These are phyloP conservation scores for Ustanciosporium gigantosporum DNA, from an alignment of 1,284 basidiomycete genomes.

Conservation along the genomic window DNA sequence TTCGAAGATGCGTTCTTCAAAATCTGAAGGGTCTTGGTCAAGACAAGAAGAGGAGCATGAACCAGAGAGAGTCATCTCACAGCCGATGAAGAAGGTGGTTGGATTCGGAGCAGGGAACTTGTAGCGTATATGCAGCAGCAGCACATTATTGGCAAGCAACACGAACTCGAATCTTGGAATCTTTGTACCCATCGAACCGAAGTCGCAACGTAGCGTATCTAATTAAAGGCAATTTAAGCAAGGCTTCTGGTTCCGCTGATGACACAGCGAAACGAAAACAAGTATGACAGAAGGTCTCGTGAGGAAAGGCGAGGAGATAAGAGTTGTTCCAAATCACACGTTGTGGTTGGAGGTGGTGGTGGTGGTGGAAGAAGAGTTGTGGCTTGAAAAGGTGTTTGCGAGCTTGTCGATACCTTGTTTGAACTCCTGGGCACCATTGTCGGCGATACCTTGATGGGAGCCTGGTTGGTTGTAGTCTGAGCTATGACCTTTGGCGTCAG, in stretches of 20 bases:
- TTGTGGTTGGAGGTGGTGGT: neutral
- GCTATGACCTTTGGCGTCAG: slow-evolving; percentile 7
- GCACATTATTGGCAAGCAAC: too few relatives aligned
- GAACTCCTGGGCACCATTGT: slow-evolving; percentile 20
- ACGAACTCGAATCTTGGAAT: too few relatives aligned
- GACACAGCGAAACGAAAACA: too few relatives aligned
- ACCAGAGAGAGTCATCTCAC: slow-evolving; percentile 14
- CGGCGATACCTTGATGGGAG: slow-evolving; percentile 12
- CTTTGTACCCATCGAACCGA: too few relatives aligned
- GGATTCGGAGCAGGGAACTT: slow-evolving; percentile 28
- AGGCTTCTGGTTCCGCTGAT: too few relatives aligned
- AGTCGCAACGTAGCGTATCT: too few relatives aligned
- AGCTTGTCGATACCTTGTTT: slow-evolving; percentile 14
- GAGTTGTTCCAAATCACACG: too few relatives aligned
- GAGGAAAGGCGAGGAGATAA: too few relatives aligned
- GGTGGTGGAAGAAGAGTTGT: neutral
- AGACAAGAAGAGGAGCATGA: slow-evolving; percentile 3
- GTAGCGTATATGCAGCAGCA: too few relatives aligned
- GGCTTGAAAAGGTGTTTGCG: neutral
- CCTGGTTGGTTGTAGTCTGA: slow-evolving; percentile 10
- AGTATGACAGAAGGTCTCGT: too few relatives aligned
- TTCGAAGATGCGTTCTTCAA: slow-evolving; percentile 22
- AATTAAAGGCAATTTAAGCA: too few relatives aligned
- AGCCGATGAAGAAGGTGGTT: slow-evolving; percentile 17
- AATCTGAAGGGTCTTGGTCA: slow-evolving; percentile 13